Evolutionary conservation across 371 early-diverging fungal species (phyloP).

Genomic region (Mortierella sp.): DNA sequence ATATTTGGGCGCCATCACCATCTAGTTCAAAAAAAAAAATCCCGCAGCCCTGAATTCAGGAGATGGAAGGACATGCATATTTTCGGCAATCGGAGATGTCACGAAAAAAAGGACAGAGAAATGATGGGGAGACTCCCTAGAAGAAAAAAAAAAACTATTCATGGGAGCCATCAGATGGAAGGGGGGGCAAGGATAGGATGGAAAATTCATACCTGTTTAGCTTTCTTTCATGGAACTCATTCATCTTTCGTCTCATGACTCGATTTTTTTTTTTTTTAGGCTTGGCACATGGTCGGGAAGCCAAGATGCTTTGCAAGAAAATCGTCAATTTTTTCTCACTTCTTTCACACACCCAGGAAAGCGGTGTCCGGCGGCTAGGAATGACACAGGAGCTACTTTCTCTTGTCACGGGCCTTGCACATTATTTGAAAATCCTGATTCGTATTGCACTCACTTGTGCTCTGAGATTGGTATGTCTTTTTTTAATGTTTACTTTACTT

Average conservation of each 20-base stretch:
- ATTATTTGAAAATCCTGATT: conserved; percentile 91
- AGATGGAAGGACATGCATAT: not conserved
- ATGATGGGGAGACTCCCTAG: too few relatives aligned
- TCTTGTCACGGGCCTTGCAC: conserved; percentile 93
- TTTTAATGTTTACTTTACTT: not conserved
- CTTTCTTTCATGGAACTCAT: not conserved
- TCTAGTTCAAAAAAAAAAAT: not conserved
- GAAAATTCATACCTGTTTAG: not conserved
- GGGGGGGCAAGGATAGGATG: too few relatives aligned
- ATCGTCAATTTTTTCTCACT: conserved; percentile 93
- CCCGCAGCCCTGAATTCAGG: too few relatives aligned
- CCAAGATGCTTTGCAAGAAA: conserved; percentile 90
- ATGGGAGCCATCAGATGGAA: too few relatives aligned
- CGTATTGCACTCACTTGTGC: conserved; percentile 91
- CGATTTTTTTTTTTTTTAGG: conserved; percentile 45
- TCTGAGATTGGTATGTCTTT: conserved; percentile 75
- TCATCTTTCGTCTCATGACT: not conserved
- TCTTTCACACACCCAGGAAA: conserved; percentile 82
- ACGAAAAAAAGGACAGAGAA: too few relatives aligned
- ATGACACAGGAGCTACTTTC: conserved; percentile 91
- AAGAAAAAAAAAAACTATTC: too few relatives aligned
- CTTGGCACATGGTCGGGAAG: conserved; percentile 84
- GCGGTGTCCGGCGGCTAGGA: conserved; percentile 70
- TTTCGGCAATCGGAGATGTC: too few relatives aligned
- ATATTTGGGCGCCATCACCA: conserved; percentile 19